A percentile compares a stretch with the other conserved stretches of the same genome.
These are phyloP conservation scores for Eucalyptus dawsonii DNA, from an alignment of 345 rosid genomes.

Conservation along the genomic window DNA sequence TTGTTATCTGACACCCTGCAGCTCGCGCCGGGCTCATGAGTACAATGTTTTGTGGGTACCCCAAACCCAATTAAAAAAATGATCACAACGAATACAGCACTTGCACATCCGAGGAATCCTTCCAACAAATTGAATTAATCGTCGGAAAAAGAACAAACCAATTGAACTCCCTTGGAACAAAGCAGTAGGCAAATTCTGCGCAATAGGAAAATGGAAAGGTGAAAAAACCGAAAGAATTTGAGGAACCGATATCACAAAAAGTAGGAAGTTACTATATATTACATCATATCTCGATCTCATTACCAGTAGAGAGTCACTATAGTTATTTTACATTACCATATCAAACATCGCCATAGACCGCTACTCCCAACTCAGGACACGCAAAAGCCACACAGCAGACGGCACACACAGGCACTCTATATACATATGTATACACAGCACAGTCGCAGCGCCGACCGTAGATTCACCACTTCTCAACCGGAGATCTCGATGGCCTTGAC, in stretches of 20 bases:
- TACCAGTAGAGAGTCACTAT: not conserved
- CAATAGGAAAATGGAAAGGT: not conserved
- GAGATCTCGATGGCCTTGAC: conserved; percentile 5
- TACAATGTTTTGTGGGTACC: not conserved
- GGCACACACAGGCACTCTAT: not conserved
- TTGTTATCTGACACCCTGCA: not conserved
- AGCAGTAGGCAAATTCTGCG: rapidly evolving
- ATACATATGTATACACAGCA: not conserved
- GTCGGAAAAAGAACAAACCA: not conserved
- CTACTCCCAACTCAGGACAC: not conserved
- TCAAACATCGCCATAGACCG: not conserved
- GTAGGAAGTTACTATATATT: not conserved
- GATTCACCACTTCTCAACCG: not conserved
- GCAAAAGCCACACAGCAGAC: not conserved
- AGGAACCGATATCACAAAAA: not conserved
- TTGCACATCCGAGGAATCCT: not conserved
- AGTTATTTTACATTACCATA: not conserved
- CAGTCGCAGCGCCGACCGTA: not conserved
- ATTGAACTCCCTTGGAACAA: not conserved
- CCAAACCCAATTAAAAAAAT: not conserved
- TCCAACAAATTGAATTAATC: not conserved
- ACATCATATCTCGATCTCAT: not conserved
- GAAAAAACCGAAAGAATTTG: not conserved
- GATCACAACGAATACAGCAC: not conserved
- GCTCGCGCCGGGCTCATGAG: not conserved